phyloP scores from a whole-genome alignment of 108 stramenopile species.

The Tribonema minus region DNA sequence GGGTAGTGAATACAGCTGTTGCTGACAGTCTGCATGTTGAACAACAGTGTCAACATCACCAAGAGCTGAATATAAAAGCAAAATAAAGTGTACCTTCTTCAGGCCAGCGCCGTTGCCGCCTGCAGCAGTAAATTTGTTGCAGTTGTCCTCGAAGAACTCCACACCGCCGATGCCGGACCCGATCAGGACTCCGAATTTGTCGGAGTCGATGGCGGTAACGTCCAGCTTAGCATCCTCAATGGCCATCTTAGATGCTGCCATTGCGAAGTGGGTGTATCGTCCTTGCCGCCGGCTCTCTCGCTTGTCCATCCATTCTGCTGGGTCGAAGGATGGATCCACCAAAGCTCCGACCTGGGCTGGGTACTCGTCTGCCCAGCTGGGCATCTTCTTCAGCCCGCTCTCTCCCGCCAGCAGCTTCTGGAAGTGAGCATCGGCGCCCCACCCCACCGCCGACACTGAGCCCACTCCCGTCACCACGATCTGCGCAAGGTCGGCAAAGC shows the following conservation, averaged over 20 bases:
- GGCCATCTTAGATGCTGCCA: slow-evolving; percentile 44
- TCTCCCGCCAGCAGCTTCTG: slow-evolving; percentile 40
- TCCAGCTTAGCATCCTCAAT: slow-evolving; percentile 45
- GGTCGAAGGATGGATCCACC: slow-evolving; percentile 13
- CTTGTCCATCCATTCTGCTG: slow-evolving; percentile 26
- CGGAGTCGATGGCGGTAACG: slow-evolving; percentile 13
- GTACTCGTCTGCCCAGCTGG: slow-evolving; percentile 51
- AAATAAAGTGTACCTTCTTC: too few relatives aligned
- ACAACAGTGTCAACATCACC: too few relatives aligned
- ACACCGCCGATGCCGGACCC: slow-evolving; percentile 54
- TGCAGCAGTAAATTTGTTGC: slow-evolving; percentile 20
- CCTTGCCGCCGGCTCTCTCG: slow-evolving; percentile 33
- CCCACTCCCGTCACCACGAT: slow-evolving; percentile 50
- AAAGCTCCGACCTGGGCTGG: slow-evolving; percentile 20
- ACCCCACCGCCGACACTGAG: slow-evolving; percentile 36
- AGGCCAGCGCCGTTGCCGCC: slow-evolving; percentile 18
- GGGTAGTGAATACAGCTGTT: too few relatives aligned
- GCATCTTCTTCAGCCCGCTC: slow-evolving; percentile 34
- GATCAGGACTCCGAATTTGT: slow-evolving; percentile 38
- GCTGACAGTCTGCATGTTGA: too few relatives aligned
- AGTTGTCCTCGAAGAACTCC: slow-evolving; percentile 54
- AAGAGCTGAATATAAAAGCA: too few relatives aligned
- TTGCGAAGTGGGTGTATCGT: slow-evolving; percentile 51
- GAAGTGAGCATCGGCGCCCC: slow-evolving; percentile 35
- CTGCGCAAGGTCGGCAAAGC: too few relatives aligned